Base-by-base conservation (phyloP, 108 stramenopile genomes). In the Cyclotella distinguenda region DNA sequence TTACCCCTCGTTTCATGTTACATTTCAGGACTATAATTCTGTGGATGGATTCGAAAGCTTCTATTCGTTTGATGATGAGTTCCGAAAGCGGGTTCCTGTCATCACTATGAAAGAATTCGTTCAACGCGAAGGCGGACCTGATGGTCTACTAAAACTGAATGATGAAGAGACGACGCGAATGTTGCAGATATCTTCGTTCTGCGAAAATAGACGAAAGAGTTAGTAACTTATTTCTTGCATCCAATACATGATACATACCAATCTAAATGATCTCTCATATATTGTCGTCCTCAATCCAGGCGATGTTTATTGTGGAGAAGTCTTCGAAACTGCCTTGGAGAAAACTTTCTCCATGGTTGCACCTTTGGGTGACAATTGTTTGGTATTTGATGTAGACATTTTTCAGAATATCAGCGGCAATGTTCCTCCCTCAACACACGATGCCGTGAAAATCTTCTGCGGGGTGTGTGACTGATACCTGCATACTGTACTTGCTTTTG, bases 41-140 rank as follows among this genome's bases (percentile, higher is more conserved):
- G 59, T 79, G 10, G 68, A 86, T 7, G 79, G 86, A n/a, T 91
- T 94, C 75, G 84, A 79, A 8, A 85, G 91, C 42, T 95, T 95
- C 65, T 95, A 90, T 58, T 81, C 85, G 15, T 82, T 91, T 23
- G 74, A 38, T 38, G 66, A 78, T 0, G 78, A 78, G 51, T 84
- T 86, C 34, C 63, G 78, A 22, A 79, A 82, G 53, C 73, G 75
- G n/a, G 71, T 86, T 6, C 72, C 78, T 8, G 69, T 65, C 3
- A 76, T 80, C 21, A 44, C 69, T 28, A 75, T 80, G 68, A 48
- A 28, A 33, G 66, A 79, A 32, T 80, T 80, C 22, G 58, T 80
- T 63, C 47, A 70, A 35, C 61, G 39, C 12, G 79, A 80, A 47
- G 81, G 82, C 40, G 78, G 80, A 22, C 40, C 54, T 28, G 31